Conservation (phyloP, 257 asterid species). For the Solanum ahanhuiri region DNA sequence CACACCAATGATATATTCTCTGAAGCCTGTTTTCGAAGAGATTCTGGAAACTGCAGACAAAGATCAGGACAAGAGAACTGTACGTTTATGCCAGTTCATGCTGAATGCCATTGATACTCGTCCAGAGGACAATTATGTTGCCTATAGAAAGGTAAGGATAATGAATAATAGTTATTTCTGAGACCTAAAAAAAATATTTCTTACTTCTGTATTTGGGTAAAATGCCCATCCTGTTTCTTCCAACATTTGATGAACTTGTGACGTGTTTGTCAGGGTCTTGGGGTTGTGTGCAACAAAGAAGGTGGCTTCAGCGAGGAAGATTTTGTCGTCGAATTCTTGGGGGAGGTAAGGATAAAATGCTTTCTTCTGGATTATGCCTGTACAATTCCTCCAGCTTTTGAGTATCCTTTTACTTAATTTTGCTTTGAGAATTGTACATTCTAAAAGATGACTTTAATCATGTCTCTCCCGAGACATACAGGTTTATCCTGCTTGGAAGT, state of each 20-base stretch:
- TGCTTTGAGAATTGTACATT: neutral
- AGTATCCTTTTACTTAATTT: neutral
- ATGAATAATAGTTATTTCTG: neutral
- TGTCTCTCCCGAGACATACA: slow-evolving; percentile 8
- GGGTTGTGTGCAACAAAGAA: slow-evolving; percentile 96
- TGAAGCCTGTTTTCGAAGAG: slow-evolving; percentile 80
- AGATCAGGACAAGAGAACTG: slow-evolving; percentile 50
- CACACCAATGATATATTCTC: slow-evolving; percentile 83
- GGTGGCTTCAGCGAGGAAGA: slow-evolving; percentile 89
- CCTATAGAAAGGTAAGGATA: slow-evolving; percentile 80
- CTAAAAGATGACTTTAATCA: neutral
- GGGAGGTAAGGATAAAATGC: slow-evolving; percentile 58
- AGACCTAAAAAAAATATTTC: neutral
- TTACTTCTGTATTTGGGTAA: neutral
- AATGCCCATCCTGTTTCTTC: neutral
- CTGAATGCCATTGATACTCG: slow-evolving; percentile 80
- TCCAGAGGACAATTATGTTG: slow-evolving; percentile 83
- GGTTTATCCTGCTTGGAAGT: slow-evolving; percentile 99
- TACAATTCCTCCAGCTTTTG: neutral
- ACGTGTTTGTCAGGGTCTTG: slow-evolving; percentile 67
- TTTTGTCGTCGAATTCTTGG: slow-evolving; percentile 94
- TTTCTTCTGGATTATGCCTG: neutral
- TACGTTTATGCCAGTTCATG: slow-evolving; percentile 58
- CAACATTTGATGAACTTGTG: slow-evolving; percentile 7
- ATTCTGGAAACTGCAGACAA: slow-evolving; percentile 50